Conservation (phyloP, 805 yeast genomes). For the Myxozyma udenii region DNA sequence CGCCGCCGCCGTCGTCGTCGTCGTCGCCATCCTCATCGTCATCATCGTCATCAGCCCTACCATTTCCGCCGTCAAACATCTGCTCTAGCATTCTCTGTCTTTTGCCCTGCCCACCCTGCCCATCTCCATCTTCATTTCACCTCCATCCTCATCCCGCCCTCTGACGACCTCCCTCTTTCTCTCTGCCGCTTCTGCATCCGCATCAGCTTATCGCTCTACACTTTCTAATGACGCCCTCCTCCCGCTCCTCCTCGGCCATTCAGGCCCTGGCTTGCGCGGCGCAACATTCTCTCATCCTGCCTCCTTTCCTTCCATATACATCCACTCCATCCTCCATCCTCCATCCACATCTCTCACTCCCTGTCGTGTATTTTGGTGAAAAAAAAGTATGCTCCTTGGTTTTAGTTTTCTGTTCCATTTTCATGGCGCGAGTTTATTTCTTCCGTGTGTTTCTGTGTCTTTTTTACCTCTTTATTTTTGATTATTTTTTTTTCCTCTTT, state of each 20-base stretch:
- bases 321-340: neutral
- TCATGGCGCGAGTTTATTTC: neutral
- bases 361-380: neutral
- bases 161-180: neutral
- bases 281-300: neutral
- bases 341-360: neutral
- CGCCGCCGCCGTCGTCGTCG: neutral
- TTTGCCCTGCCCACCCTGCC: neutral
- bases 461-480: neutral
- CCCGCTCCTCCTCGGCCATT: neutral
- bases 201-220: neutral
- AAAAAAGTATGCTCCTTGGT: neutral
- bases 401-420: neutral
- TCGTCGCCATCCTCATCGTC: neutral
- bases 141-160: neutral
- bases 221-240: neutral
- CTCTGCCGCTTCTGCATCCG: neutral
- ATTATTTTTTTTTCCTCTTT: neutral
- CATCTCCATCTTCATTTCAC: neutral
- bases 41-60: neutral
- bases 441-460: neutral
- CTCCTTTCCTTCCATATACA: neutral
- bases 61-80: neutral
- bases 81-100: neutral
- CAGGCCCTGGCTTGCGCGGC: no score